These are phyloP conservation scores for Funneliformis caledonium DNA, from an alignment of 371 early-diverging fungal species.

Conservation along the genomic window DNA sequence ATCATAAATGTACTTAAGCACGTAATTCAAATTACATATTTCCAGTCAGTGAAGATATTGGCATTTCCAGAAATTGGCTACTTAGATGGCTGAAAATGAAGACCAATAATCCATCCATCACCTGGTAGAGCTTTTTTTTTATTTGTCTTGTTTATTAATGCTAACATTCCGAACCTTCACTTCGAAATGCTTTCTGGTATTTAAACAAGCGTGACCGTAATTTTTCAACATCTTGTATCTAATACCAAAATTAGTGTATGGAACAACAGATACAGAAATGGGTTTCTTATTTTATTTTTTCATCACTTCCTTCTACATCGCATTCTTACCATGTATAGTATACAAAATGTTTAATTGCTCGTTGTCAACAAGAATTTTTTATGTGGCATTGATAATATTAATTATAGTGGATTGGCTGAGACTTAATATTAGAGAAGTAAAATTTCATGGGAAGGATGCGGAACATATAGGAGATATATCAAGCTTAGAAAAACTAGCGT, in stretches of 20 bases:
- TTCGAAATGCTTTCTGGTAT: slow-evolving; percentile 51
- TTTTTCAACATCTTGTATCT: slow-evolving; percentile 86
- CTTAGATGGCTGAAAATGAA: slow-evolving; percentile 89
- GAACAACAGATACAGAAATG: slow-evolving; percentile 98
- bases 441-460: no score
- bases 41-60: slow-evolving; percentile 94
- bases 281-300: slow-evolving; percentile 89
- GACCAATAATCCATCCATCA: slow-evolving; percentile 94
- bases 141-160: slow-evolving; percentile 77
- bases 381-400: slow-evolving; percentile 96
- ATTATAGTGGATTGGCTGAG: slow-evolving; percentile 93
- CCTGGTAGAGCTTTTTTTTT: slow-evolving; percentile 52
- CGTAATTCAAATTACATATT: slow-evolving; percentile 69
- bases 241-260: slow-evolving; percentile 95
- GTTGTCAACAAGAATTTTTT: slow-evolving; percentile 87
- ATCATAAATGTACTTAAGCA: no score
- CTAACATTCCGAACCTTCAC: slow-evolving; percentile 76
- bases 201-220: slow-evolving; percentile 96
- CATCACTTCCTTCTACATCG: slow-evolving; percentile 76
- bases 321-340: slow-evolving; percentile 88
- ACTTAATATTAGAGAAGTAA: slow-evolving; percentile 62
- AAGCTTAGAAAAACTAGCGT: slow-evolving; percentile 79
- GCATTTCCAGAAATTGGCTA: slow-evolving; percentile 92
- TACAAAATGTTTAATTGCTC: slow-evolving; percentile 94
- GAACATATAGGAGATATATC: slow-evolving; percentile 44